These are phyloP conservation scores for Eucalyptus paniculata DNA, from an alignment of 345 rosid genomes.

Conservation along the genomic window DNA sequence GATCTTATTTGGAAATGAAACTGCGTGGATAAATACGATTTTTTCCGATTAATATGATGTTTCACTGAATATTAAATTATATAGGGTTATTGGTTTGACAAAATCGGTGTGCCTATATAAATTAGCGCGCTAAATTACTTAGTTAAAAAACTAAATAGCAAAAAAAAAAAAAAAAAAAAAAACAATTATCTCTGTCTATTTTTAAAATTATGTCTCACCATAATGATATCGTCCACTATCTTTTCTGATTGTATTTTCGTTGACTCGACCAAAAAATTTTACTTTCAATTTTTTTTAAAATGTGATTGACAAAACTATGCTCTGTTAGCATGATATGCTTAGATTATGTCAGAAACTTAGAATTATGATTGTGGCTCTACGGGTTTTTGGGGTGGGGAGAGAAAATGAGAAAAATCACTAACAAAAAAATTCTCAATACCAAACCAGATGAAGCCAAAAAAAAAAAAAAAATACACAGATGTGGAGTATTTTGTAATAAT, in stretches of 20 bases:
- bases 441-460: no score
- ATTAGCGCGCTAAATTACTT: neutral
- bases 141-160: neutral
- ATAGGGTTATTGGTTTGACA: neutral
- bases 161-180: neutral
- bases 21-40: neutral
- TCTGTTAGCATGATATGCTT: neutral
- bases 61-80: neutral
- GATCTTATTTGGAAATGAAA: neutral
- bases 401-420: neutral
- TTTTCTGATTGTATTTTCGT: neutral
- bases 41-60: neutral
- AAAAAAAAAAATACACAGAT: no score
- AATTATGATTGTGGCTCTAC: neutral
- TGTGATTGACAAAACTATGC: neutral
- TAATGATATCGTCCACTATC: neutral
- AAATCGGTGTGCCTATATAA: neutral
- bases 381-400: neutral
- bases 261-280: neutral
- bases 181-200: neutral
- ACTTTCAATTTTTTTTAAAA: neutral
- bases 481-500: neutral
- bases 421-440: neutral
- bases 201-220: neutral
- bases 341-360: neutral